A percentile compares a stretch with the other conserved stretches of the same genome.
phyloP scores from a whole-genome alignment of 2,329 filamentous ascomycete species.

The Pseudopithomyces maydicus region DNA sequence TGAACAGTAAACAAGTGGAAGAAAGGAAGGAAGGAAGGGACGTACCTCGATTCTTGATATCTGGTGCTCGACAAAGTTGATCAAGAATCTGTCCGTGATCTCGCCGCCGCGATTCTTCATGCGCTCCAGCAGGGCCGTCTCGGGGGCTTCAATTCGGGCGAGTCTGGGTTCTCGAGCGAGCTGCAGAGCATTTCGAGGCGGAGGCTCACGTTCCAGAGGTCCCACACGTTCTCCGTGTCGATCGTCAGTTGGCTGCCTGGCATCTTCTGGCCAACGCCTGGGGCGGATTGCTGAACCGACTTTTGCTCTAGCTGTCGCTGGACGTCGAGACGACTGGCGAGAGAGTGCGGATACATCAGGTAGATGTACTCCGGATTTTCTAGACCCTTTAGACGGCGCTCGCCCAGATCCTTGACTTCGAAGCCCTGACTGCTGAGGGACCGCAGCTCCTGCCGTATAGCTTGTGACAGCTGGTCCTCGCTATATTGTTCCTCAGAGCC shows the following conservation, averaged over 20 bases:
- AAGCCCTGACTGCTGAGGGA: slow-evolving; percentile 90
- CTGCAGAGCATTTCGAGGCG: slow-evolving; percentile 93
- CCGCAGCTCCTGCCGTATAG: slow-evolving; percentile 85
- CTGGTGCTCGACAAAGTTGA: slow-evolving; percentile 93
- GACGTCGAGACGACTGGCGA: slow-evolving; percentile 78
- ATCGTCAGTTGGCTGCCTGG: slow-evolving; percentile 72
- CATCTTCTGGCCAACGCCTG: slow-evolving; percentile 64
- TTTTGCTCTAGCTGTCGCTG: slow-evolving; percentile 61
- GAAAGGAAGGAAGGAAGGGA: slow-evolving; percentile 10
- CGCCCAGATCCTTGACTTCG: slow-evolving; percentile 94
- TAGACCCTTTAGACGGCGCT: slow-evolving; percentile 92
- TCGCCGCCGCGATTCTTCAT: slow-evolving; percentile 77
- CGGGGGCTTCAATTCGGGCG: slow-evolving; percentile 74
- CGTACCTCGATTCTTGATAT: slow-evolving; percentile 93
- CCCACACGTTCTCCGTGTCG: slow-evolving; percentile 85
- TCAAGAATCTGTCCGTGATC: slow-evolving; percentile 83
- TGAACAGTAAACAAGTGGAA: not conserved
- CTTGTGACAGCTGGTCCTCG: slow-evolving; percentile 73
- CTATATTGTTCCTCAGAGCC: slow-evolving; percentile 76
- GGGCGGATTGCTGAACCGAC: slow-evolving; percentile 40
- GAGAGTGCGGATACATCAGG: slow-evolving; percentile 88
- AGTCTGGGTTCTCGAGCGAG: slow-evolving; percentile 73
- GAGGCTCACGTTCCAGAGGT: slow-evolving; percentile 85
- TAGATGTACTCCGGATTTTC: slow-evolving; percentile 97
- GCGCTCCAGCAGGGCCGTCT: slow-evolving; percentile 79